phyloP scores from a whole-genome alignment of 176 grass and related monocot species.

The Eremochloa ophiuroides region DNA sequence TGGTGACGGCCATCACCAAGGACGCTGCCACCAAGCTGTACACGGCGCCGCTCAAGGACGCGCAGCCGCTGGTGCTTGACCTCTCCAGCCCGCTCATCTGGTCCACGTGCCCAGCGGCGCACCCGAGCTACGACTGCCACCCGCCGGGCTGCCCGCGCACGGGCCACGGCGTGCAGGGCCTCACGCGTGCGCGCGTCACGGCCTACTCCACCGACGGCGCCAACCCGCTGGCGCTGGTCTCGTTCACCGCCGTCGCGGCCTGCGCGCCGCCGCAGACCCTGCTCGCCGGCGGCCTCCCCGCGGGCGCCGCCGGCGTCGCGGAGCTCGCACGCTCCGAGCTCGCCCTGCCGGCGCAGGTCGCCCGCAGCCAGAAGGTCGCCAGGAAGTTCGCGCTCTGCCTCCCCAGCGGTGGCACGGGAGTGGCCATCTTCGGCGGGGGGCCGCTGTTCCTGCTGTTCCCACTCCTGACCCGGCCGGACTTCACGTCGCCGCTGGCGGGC shows the following conservation, averaged over 20 bases:
- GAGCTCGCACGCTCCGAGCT: constrained; percentile 39
- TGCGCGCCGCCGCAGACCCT: constrained; percentile 45
- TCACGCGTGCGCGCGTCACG: constrained; percentile 22
- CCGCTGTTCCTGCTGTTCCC: constrained; percentile 39
- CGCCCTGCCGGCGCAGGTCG: constrained; percentile 42
- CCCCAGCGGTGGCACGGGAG: constrained; percentile 34
- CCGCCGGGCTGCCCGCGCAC: constrained; percentile 27
- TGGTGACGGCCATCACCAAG: constrained; percentile 38
- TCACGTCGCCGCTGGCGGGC: constrained; percentile 11
- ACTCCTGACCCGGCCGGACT: not conserved
- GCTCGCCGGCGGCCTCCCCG: constrained; percentile 31
- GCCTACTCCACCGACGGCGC: constrained; percentile 63
- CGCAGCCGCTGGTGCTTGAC: constrained; percentile 42
- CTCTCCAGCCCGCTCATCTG: constrained; percentile 54
- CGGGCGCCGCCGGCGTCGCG: constrained; percentile 37
- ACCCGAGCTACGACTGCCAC: constrained; percentile 34
- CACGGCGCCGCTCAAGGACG: constrained; percentile 22
- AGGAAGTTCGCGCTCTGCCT: constrained; percentile 66
- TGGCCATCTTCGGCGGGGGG: constrained; percentile 50
- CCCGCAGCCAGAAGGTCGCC: constrained; percentile 29
- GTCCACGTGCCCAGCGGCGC: constrained; percentile 18
- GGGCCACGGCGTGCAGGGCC: constrained; percentile 36
- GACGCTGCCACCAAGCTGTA: constrained; percentile 41
- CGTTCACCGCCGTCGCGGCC: constrained; percentile 23
- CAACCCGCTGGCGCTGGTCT: constrained; percentile 42